Evolutionary conservation across 345 rosid genomes (phyloP), one percentile per base, ranked within the genome.

Genomic region (Sapria himalayana): DNA sequence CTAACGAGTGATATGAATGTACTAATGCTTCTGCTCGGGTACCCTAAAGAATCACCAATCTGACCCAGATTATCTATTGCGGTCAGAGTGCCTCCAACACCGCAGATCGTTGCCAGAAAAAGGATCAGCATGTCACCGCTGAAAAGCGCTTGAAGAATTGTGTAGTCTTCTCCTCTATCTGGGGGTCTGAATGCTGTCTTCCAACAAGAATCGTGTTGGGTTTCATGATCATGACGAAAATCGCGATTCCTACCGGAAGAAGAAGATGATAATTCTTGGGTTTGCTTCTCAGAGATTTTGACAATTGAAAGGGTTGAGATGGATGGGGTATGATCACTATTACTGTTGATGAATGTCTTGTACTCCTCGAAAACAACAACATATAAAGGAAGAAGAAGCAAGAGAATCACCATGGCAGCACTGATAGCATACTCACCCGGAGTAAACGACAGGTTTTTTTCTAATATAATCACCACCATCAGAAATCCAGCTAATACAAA

Each of bases 401-500:
- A 17, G 25, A 51, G 0, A 21, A 59, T 19, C 34, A 61, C 72
- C 18, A 71, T 45, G 0, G 58, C 44, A 9, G 78, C 64, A 29
- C 69, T 61, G 15, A 59, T 60, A 8, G 50, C 54, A 19, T 50
- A 67, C 51, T 56, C 65, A 10, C 42, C 46, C 12, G 27, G 41
- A 1, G 41, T 54, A 21, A 72, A 72, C 10, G 51, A 57, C 19
- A 65, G 43, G 43, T 47, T 65, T 46, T 62, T 72, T 25, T 64
- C 59, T 25, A 43, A 5, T 35, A 64, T 62, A 37, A 68, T 65
- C 0, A 18, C 46, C 16, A 48, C 51, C 74, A 72, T 64, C 42
- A 72, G 62, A 41, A 72, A 64, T 39, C 56, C 54, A 3, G 78
- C 72, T 6, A 68, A 57, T 2, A 58, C 72, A 11, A 68, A 65